These are phyloP conservation scores for Leccinum olivaceopallidum DNA, from an alignment of 768 basidiomycete species.

Conservation along the genomic window DNA sequence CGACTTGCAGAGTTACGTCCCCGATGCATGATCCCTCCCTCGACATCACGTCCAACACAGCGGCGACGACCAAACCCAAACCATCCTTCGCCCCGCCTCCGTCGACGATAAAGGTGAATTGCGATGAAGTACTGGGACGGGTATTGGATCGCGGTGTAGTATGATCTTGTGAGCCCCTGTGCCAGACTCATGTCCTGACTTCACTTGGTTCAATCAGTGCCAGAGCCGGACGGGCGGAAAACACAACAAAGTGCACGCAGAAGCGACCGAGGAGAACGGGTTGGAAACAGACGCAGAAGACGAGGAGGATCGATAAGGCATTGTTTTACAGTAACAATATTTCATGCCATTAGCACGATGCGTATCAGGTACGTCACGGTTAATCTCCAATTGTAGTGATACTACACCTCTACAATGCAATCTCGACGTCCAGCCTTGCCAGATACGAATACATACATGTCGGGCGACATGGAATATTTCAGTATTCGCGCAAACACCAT, in stretches of 20 bases:
- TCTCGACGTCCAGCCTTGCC: slow-evolving; percentile 82
- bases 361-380: slow-evolving; percentile 19
- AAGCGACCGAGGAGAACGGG: slow-evolving; percentile 31
- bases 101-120: slow-evolving; percentile 45
- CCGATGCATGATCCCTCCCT: slow-evolving; percentile 62
- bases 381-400: not conserved
- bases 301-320: slow-evolving; percentile 16
- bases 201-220: slow-evolving; percentile 27
- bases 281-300: slow-evolving; percentile 24
- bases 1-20: slow-evolving; percentile 70
- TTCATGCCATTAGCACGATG: not conserved
- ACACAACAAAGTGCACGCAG: slow-evolving; percentile 26
- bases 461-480: slow-evolving; percentile 86
- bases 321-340: not conserved
- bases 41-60: slow-evolving; percentile 28
- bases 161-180: slow-evolving; percentile 48
- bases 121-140: slow-evolving; percentile 87
- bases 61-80: slow-evolving; percentile 16
- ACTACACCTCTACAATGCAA: slow-evolving; percentile 52
- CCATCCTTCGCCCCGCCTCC: slow-evolving; percentile 34
- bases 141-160: slow-evolving; percentile 75
- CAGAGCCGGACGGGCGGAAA: slow-evolving; percentile 29
- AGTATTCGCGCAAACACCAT: slow-evolving; percentile 89
- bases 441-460: slow-evolving; percentile 77
- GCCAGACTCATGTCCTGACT: not conserved